These are phyloP conservation scores for Schoenoplectus triqueter DNA, from an alignment of 202 grass and related monocot species.

Conservation along the genomic window DNA sequence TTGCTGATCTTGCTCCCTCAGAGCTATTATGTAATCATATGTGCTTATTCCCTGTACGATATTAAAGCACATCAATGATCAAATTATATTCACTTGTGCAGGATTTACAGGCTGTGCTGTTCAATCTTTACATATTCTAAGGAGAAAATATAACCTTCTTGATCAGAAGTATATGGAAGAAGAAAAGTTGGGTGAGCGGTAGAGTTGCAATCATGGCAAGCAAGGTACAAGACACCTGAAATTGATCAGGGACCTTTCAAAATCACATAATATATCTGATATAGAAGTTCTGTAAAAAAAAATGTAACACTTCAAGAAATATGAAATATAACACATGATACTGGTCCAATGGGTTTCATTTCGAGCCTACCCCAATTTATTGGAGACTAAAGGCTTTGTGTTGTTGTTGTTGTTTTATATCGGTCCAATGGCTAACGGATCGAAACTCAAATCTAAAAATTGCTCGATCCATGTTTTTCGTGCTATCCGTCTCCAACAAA, in stretches of 20 bases:
- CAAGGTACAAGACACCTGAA: constrained; percentile 82
- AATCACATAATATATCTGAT: constrained; percentile 12
- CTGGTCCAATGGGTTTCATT: no score
- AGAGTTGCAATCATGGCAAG: constrained; percentile 91
- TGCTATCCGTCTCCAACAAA: neutral
- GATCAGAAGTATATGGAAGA: constrained; percentile 96
- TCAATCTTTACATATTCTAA: neutral
- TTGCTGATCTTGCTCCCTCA: constrained; percentile 93
- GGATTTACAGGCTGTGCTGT: constrained; percentile 15
- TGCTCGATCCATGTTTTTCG: neutral
- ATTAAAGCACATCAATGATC: neutral
- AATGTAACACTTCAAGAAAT: neutral
- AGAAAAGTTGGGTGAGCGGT: constrained; percentile 87
- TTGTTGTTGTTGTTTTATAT: no score
- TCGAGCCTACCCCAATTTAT: no score
- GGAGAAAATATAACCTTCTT: constrained; percentile 63
- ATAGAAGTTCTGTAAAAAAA: neutral
- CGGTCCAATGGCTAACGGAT: neutral
- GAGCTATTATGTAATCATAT: constrained; percentile 97
- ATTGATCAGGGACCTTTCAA: constrained; percentile 19
- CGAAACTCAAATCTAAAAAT: neutral
- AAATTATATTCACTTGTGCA: constrained; percentile 19
- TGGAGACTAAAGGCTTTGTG: no score
- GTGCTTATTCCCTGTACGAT: constrained; percentile 80
- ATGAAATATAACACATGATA: neutral